Evolutionary conservation across 805 yeast genomes (phyloP), one percentile per base, ranked within the genome.

Genomic region (Schwanniomyces sp.): DNA sequence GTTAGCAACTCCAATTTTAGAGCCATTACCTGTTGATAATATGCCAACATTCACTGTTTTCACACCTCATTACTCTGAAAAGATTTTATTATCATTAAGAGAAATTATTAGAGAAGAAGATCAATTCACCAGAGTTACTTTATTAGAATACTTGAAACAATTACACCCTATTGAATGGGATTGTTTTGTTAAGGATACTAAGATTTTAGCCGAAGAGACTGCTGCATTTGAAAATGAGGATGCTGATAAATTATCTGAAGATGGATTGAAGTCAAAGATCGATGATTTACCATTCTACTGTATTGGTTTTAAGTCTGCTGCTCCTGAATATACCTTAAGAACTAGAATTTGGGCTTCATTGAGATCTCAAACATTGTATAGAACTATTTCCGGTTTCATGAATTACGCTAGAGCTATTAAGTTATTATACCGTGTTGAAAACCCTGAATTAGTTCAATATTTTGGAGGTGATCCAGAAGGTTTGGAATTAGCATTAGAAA

Each of bases 381-480:
- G 78, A 56, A 74, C 78, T 44, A 73, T 74, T 34, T 67, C 76
- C 29, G 78, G 78, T 38, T 74, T 74, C 56, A 72, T 73, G 77
- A 73, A 74, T 53, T 72, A 74, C 51, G 75, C 77, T 9, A 64
- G 76, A 59, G 78, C 78, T 14, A 72, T 73, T 47, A 73, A 74
- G 54, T 64, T 73, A 52, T 64, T 73, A 45, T 72, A 64, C 50
- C 59, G 68, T 50, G 79, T 78, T 32, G 82, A 80, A 59, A 71
- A 70, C 61, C 71, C 73, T 30, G 70, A 69, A 44, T 55, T 59
- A 17, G 67, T 91, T 52, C 97, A 94, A 78, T 90, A 91, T 91
- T 92, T 91, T 66, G 98, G 97, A 59, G 98, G 98, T 59, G 95
- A 92, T 67, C 96, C 97, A 50, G 98, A 92, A 74, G 95, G 96